Evolutionary conservation across 139 green algal genomes (phyloP).

Genomic region (Gonium pectorale): DNA sequence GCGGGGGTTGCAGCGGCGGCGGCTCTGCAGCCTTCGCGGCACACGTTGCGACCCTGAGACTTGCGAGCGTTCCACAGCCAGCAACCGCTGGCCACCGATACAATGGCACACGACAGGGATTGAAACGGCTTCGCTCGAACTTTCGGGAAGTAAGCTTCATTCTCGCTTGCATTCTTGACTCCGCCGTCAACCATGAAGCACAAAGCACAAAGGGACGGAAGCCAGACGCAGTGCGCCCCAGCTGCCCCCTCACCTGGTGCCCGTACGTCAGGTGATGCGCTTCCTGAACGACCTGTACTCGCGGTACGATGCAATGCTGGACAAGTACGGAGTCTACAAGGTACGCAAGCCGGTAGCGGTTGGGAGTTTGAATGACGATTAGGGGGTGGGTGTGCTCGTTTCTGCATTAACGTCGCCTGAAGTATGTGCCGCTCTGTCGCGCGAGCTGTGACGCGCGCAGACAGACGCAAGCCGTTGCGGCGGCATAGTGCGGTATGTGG

Average conservation of each 20-base stretch:
- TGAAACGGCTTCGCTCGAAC: background rate
- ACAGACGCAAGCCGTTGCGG: too few species aligned
- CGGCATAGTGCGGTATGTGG: too few species aligned
- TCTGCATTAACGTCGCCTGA: background rate
- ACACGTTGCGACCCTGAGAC: too few species aligned
- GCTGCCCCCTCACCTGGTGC: background rate
- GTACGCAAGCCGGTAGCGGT: background rate
- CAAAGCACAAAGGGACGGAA: background rate
- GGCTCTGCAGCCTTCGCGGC: background rate
- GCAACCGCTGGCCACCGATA: background rate
- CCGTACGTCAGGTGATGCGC: slow-evolving; percentile 21
- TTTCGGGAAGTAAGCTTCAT: background rate
- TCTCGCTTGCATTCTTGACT: background rate
- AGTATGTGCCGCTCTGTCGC: too few species aligned
- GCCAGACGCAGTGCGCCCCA: background rate
- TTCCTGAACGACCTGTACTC: slow-evolving; percentile 41
- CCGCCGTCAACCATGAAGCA: too few species aligned
- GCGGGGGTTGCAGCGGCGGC: background rate
- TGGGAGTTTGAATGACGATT: background rate
- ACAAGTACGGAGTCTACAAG: slow-evolving; percentile 47
- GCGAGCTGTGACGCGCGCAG: too few species aligned
- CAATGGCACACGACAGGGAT: background rate
- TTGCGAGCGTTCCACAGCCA: too few species aligned
- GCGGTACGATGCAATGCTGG: slow-evolving; percentile 40
- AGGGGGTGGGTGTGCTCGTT: background rate